Evolutionary conservation across 371 early-diverging fungal species (phyloP), one percentile per base, ranked within the genome.

Genomic region (Basidiobolus meristosporus): DNA sequence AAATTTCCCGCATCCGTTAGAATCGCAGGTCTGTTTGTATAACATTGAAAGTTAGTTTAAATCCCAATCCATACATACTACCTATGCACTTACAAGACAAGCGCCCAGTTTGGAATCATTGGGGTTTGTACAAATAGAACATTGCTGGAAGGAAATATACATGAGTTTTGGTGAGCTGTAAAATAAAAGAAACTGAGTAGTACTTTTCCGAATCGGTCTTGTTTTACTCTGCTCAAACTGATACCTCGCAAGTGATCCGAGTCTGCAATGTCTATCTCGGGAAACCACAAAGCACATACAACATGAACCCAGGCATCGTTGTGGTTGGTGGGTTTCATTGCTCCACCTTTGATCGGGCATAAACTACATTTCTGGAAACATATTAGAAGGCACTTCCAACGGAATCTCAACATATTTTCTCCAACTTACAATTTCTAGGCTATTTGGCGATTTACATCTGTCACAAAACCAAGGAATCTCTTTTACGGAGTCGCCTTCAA

Each of bases 241-340:
- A 42, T 34, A 16, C 35, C 37, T 23, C 37, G 22, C n/a, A 42
- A 23, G 3, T 37, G 36, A 12, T 34, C 28, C n/a, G 10, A 9
- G 20, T 42, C 43, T 16, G 35, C 35, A 9, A 42, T 30, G 18
- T 42, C 21, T 18, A 42, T 37, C 30, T 42, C 36, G 14, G 43
- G 43, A 36, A 36, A 42, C 43, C 43, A 42, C 16, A 42, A 31
- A n/a, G 43, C 43, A 36, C 43, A 42, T 36, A 42, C 43, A 11
- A 42, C 36, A 29, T 42, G 43, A 36, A 42, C 35, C 43, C 43
- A 42, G 16, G 17, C 7, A 12, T 21, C 20, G 21, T 22, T 29
- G 37, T 42, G 36, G 15, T 14, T 36, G n/a, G 37, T n/a, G 14
- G 14, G 28, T 20, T 42, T 42, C 6, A 42, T 11, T 7, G 43